Conservation (phyloP, 2,329 filamentous ascomycete genomes). For the Cadophora gregata region DNA sequence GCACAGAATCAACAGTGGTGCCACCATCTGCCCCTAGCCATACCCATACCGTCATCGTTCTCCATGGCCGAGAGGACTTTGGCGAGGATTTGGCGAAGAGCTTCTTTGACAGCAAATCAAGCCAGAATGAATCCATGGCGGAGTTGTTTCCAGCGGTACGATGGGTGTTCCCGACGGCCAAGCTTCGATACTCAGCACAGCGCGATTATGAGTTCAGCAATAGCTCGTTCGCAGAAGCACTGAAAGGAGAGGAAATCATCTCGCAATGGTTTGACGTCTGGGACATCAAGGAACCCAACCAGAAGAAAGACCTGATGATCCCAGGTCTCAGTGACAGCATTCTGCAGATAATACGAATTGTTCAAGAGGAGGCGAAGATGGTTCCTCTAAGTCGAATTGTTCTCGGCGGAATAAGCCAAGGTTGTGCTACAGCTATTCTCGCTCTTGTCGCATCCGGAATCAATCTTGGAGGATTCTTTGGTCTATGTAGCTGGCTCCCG, state of each 20-base stretch:
- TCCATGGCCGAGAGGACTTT: constrained; percentile 52
- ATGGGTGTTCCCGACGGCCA: constrained; percentile 35
- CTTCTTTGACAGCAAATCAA: constrained; percentile 48
- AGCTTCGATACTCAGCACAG: constrained; percentile 40
- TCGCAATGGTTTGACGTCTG: constrained; percentile 59
- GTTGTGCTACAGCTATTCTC: constrained; percentile 50
- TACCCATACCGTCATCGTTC: constrained; percentile 53
- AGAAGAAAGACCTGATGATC: constrained; percentile 51
- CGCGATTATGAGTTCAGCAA: constrained; percentile 36
- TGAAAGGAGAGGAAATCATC: constrained; percentile 35
- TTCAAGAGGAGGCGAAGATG: constrained; percentile 46
- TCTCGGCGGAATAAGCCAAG: constrained; percentile 55
- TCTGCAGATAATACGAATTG: constrained; percentile 42
- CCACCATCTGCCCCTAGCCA: constrained; percentile 37
- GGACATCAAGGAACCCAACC: constrained; percentile 44
- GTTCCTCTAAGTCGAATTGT: constrained; percentile 49
- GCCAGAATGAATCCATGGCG: too few relatives aligned
- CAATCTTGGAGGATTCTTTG: too few relatives aligned
- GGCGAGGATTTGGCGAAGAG: constrained; percentile 48
- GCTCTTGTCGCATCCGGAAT: constrained; percentile 49
- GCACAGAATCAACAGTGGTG: not conserved
- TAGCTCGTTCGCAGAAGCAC: constrained; percentile 26
- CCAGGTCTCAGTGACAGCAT: constrained; percentile 50
- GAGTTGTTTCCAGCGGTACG: constrained; percentile 22
- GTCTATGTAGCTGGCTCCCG: too few relatives aligned